Evolutionary conservation across 257 asterid genomes (phyloP), one percentile per base, ranked within the genome.

Genomic region (Nicotiana undulata): DNA sequence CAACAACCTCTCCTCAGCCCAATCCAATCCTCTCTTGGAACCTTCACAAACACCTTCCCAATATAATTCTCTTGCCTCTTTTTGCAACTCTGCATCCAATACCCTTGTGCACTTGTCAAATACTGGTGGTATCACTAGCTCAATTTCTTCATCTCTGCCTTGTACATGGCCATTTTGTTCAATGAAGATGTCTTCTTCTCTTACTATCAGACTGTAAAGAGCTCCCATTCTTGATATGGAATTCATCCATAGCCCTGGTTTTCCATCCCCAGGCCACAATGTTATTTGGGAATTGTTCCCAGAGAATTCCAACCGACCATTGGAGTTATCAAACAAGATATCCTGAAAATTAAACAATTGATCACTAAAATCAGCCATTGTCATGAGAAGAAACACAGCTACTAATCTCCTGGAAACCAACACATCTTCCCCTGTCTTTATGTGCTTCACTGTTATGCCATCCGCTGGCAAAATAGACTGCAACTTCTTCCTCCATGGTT

Each of bases 181-280:
- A 9, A 61, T 79, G 60, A 53, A 76, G 0, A 94, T 86, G 70
- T 90, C 90, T 70, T 93, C 97, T 86, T 93, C 98, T 67, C 98
- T 65, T 2, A 79, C 84, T 7, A 95, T 81, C 81, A 95, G 44
- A 0, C 49, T 75, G 89, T 93, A 95, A 7, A 95, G 79, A 6
- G 93, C 95, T 0, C 87, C 97, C 95, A 92, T 92, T 85, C 97
- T 86, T 13, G 98, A 94, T 5, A 83, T 55, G 0, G 93, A 88
- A 84, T 84, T 88, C 89, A 89, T 74, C 97, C 97, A 94, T 80
- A 92, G 82, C 5, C 97, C 97, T 0, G 98, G 98, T 87, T 90
- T 92, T 24, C 97, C 97, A 60, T 91, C 92, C 0, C 97, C 99
- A 0, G 99, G 99, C 99, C 99, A 95, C 34, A 92, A 61, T 9